Evolutionary conservation across 495 filamentous ascomycete genomes (phyloP).

Genomic region (Aspergillus steynii): DNA sequence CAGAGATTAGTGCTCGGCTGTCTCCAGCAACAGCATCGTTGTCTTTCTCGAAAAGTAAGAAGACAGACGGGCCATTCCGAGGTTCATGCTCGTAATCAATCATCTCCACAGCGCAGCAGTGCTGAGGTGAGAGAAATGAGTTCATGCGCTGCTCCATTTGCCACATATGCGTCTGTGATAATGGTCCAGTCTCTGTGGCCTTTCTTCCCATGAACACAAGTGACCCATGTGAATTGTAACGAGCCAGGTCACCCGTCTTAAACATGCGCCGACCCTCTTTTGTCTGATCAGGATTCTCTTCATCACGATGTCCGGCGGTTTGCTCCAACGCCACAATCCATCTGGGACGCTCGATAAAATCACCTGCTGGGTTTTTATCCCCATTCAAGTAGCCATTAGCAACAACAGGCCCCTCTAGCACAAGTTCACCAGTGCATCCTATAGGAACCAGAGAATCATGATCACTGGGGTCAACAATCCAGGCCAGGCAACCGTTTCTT

Average conservation of each 20-base stretch:
- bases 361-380: slow-evolving; percentile 34
- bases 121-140: slow-evolving; percentile 13
- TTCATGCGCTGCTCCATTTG: slow-evolving; percentile 27
- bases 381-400: slow-evolving; percentile 51
- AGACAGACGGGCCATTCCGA: slow-evolving; percentile 27
- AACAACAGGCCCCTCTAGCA: slow-evolving; percentile 61
- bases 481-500: slow-evolving; percentile 32
- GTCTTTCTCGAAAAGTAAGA: slow-evolving; percentile 22
- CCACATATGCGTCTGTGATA: background rate
- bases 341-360: slow-evolving; percentile 51
- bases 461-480: slow-evolving; percentile 59
- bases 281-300: background rate
- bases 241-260: slow-evolving; percentile 56
- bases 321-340: slow-evolving; percentile 35
- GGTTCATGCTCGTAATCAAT: slow-evolving; percentile 16
- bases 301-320: slow-evolving; percentile 2
- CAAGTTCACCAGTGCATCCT: slow-evolving; percentile 60
- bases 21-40: background rate
- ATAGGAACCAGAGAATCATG: slow-evolving; percentile 55
- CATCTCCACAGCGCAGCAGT: slow-evolving; percentile 27
- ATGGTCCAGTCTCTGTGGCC: slow-evolving; percentile 42
- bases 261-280: slow-evolving; percentile 22
- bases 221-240: slow-evolving; percentile 51
- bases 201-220: slow-evolving; percentile 48
- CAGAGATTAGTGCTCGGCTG: slow-evolving; percentile 12